Conservation (phyloP, 345 rosid species). For the Eucalyptus lansdowneana region DNA sequence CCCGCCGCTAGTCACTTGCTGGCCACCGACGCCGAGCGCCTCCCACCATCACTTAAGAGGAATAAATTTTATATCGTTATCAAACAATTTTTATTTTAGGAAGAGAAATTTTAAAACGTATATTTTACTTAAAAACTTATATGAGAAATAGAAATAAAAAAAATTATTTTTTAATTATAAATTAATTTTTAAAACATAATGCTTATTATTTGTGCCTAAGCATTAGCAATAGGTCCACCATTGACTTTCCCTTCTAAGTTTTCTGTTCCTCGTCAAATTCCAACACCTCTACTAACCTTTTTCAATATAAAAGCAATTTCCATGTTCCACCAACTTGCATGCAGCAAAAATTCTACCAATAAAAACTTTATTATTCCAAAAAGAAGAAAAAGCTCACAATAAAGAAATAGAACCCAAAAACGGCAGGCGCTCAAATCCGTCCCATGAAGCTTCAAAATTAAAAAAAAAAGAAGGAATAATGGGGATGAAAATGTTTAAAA, state of each 20-base stretch:
- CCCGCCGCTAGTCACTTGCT: fast-evolving
- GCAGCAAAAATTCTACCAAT: not conserved
- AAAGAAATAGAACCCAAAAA: not conserved
- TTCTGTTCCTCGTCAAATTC: not conserved
- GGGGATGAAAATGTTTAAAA: not conserved
- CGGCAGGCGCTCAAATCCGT: not conserved
- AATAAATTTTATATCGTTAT: fast-evolving
- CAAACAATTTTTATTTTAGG: fast-evolving
- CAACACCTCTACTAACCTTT: not conserved
- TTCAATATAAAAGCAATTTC: not conserved
- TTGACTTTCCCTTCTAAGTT: not conserved
- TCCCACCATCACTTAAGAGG: no score
- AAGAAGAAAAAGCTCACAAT: not conserved
- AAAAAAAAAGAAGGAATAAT: not conserved
- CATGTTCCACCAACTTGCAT: not conserved
- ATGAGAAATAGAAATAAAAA: fast-evolving
- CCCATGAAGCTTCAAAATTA: not conserved
- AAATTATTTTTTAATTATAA: fast-evolving
- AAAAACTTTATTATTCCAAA: not conserved
- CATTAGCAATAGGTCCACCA: not conserved
- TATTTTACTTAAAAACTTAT: fast-evolving
- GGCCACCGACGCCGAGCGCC: fast-evolving
- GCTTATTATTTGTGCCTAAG: no score
- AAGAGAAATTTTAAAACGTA: fast-evolving
- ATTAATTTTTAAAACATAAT: fast-evolving